Conservation (phyloP, 768 basidiomycete species). For the Trametes cubensis region DNA sequence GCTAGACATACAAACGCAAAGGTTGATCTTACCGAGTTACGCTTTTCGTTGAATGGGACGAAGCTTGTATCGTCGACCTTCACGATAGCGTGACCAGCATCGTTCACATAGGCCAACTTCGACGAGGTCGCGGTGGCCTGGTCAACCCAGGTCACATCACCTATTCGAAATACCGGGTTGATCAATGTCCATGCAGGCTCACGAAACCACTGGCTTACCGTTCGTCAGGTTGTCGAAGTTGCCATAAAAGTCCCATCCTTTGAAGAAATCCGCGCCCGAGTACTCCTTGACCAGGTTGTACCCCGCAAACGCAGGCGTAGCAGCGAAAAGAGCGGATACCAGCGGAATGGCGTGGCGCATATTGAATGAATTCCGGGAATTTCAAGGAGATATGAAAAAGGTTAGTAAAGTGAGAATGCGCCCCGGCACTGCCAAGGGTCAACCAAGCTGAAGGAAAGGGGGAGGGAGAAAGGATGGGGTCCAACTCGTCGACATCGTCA, state of each 20-base stretch:
- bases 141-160: slow-evolving; percentile 64
- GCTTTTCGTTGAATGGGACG: slow-evolving; percentile 53
- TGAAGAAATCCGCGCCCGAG: slow-evolving; percentile 46
- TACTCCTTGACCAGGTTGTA: slow-evolving; percentile 41
- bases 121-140: slow-evolving; percentile 47
- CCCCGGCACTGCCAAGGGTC: slow-evolving; percentile 5
- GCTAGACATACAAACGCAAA: background rate
- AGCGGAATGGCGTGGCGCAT: slow-evolving; percentile 22
- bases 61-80: slow-evolving; percentile 72
- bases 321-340: slow-evolving; percentile 19
- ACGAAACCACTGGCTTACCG: slow-evolving; percentile 26
- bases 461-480: background rate
- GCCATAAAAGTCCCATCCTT: slow-evolving; percentile 46
- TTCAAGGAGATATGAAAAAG: background rate
- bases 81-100: slow-evolving; percentile 63
- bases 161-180: slow-evolving; percentile 35
- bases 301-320: slow-evolving; percentile 12
- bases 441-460: background rate
- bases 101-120: slow-evolving; percentile 60
- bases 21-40: slow-evolving; percentile 54
- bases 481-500: background rate
- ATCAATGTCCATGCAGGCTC: background rate
- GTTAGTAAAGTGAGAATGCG: background rate
- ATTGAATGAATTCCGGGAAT: background rate
- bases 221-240: slow-evolving; percentile 40